Evolutionary conservation across 345 rosid species (phyloP), one percentile per base, ranked within the genome.

Genomic region (Rhodomyrtus tomentosa): DNA sequence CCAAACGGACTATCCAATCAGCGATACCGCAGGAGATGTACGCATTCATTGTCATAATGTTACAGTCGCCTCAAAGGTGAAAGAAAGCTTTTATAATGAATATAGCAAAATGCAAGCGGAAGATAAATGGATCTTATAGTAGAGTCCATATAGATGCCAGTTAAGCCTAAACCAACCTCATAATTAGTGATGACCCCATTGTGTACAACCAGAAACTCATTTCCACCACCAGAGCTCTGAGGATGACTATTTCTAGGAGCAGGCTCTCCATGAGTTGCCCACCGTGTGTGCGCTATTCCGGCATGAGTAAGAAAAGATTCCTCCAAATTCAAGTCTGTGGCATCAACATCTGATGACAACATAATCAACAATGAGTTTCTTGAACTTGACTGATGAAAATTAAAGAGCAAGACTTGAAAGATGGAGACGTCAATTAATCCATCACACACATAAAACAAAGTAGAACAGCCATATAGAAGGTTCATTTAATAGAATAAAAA

Each of bases 181-280:
- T 95, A 93, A 82, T 96, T 95, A 55, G 98, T 96, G 55, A 96
- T 84, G 79, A 96, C 93, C 15, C 98, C 99, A 89, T 96, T 96
- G 90, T 96, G 99, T 83, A 94, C 98, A 27, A 96, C 98, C 92
- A 96, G 83, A 73, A 96, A 96, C 50, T 95, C 99, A 88, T 96
- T 92, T 81, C 91, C 98, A 86, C 88, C 82, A 86, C 98, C 98
- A 21, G 98, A 94, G 4, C 93, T 82, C 89, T 96, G 98, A 73
- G 98, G 99, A 89, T 96, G 99, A 87, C 98, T 90, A 83, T 96
- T 96, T 89, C 95, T 91, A 16, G 98, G 92, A 87, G 98, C 92
- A 62, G 99, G 99, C 85, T 94, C 98, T 54, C 99, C 98, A 88
- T 96, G 99, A 62, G 99, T 96, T 38, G 99, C 98, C 99, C 98